Base-by-base conservation (phyloP, 2,329 filamentous ascomycete genomes). In the Colletotrichum noveboracense region DNA sequence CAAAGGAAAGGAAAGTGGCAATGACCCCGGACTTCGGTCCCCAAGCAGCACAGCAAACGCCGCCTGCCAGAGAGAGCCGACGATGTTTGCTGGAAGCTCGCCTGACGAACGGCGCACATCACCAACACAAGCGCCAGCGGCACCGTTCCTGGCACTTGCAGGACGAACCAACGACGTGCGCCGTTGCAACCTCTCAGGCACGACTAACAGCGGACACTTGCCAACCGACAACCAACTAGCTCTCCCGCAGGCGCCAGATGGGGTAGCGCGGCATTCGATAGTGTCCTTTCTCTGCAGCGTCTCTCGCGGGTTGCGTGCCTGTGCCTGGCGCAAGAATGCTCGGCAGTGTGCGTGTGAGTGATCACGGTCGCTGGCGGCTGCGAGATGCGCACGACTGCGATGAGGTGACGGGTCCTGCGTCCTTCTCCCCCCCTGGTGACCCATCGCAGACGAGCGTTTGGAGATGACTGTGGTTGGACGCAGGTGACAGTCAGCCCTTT, bases 101-200 rank as follows among this genome's bases (percentile, higher is more conserved):
- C n/a, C 62, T 60, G 56, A 58, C 48, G 32, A 62, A 30, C 24
- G 48, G 70, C 38, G 36, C 32, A 71, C 34, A 60, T 32, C 60
- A 71, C 55, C 61, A 36, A 61, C 55, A 62, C 58, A 75, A 43
- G 66, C 66, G 66, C 66, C 66, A 30, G 66, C 16, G 55, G 32
- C 61, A 36, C 65, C 43, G 43, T 48, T 48, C 43, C n/a, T 48
- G 62, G 71, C 71, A 76, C 71, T 61, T 70, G 74, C 71, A 75
- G 70, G 36, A 69, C 6, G 43, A 38, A 2, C 34, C 30, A 18
- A 38, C 24, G 70, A 26, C 16, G 36, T 24, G 67, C 32, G n/a
- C 24, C 36, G 21, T 21, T 72, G 70, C 64, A 72, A 73, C 73
- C 64, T 67, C 70, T 43, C 38, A 66, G 62, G 68, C 24, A 65